Evolutionary conservation across 192 early-diverging fungal genomes (phyloP).

Genomic region (Umbelopsis isabellina): DNA sequence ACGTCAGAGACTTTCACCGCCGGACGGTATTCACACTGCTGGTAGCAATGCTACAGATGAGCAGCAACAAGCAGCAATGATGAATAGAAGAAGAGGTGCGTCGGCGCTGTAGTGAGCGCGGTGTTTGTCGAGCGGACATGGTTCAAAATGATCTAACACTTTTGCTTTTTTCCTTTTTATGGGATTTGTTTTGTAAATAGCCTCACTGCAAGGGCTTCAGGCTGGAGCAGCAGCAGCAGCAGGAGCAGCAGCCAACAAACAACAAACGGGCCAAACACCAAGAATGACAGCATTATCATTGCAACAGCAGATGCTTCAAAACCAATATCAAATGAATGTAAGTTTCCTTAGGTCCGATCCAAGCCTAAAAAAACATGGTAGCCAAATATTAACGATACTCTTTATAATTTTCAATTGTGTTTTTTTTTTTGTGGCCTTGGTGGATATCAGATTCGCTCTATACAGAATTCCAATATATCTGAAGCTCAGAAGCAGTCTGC

Average conservation of each 20-base stretch:
- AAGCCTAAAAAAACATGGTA: too few species aligned
- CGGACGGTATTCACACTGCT: constrained; percentile 11
- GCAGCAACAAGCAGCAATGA: background rate
- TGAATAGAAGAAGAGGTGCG: constrained; percentile 13
- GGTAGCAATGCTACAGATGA: background rate
- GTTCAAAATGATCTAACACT: background rate
- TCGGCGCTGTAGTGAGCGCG: too few species aligned
- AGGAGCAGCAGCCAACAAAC: background rate
- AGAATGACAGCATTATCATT: background rate
- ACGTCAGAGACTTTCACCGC: constrained; percentile 13
- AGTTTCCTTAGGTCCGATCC: background rate
- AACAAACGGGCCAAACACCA: background rate
- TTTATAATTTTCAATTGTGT: too few species aligned
- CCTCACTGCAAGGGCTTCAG: background rate
- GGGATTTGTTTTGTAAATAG: background rate
- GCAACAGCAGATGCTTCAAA: constrained; percentile 10
- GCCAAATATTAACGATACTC: too few species aligned
- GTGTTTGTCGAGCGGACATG: too few species aligned
- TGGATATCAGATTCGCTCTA: background rate
- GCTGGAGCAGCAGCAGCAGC: background rate
- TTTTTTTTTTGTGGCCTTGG: too few species aligned
- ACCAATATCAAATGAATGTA: constrained; percentile 3
- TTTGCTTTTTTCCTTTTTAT: too few species aligned
- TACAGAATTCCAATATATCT: constrained; percentile 9
- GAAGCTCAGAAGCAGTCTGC: constrained; percentile 11